Evolutionary conservation across 176 grass and related monocot species (phyloP).

Genomic region (Zea luxurians): DNA sequence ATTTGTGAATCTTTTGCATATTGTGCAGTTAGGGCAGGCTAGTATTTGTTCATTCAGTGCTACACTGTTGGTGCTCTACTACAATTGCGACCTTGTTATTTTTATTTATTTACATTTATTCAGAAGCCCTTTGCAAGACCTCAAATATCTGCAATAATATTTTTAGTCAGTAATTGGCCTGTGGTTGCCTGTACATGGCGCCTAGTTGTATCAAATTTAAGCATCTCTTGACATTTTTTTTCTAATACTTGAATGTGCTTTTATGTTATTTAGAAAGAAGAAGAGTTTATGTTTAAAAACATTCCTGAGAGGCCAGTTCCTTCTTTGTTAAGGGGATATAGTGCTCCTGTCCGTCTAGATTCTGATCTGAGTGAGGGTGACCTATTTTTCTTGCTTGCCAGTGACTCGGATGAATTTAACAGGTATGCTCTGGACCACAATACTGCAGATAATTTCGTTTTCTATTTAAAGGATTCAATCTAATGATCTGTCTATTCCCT

Average conservation of each 20-base stretch:
- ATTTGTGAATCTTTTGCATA: slow-evolving; percentile 15
- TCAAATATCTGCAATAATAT: background rate
- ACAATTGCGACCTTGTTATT: background rate
- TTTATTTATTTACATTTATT: background rate
- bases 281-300: slow-evolving; percentile 81
- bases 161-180: slow-evolving; percentile 1
- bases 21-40: background rate
- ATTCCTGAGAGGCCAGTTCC: slow-evolving; percentile 82
- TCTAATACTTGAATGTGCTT: slow-evolving; percentile 31
- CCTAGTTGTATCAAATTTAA: background rate
- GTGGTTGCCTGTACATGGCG: background rate
- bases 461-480: slow-evolving; percentile 24
- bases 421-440: slow-evolving; percentile 44
- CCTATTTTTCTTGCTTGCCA: slow-evolving; percentile 93
- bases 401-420: slow-evolving; percentile 99
- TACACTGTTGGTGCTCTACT: background rate
- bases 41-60: slow-evolving; percentile 11
- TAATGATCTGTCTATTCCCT: slow-evolving; percentile 25
- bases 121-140: background rate
- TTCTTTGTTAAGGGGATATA: slow-evolving; percentile 89
- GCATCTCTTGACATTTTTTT: background rate
- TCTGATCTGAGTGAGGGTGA: slow-evolving; percentile 83
- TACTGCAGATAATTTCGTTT: slow-evolving; percentile 1
- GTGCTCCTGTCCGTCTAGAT: slow-evolving; percentile 92
- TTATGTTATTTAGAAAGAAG: slow-evolving; percentile 70